Conservation (phyloP, 371 early-diverging fungal genomes). For the Choanephora cucurbitarum region DNA sequence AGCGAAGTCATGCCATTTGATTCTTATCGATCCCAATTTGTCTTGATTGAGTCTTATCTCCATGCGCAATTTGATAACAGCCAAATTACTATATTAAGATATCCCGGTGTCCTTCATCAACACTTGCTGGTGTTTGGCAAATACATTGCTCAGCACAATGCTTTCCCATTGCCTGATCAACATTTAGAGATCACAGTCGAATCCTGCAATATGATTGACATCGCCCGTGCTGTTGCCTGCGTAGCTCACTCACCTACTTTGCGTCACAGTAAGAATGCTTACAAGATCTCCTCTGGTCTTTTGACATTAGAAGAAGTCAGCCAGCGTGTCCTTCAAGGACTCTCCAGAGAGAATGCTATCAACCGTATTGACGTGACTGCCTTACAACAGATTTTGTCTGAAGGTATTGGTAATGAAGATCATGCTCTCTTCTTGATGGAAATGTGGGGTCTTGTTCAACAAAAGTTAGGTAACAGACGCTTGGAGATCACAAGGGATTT, state of each 20-base stretch:
- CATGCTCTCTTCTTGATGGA: slow-evolving; percentile 49
- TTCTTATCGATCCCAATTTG: slow-evolving; percentile 48
- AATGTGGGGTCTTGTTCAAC: slow-evolving; percentile 52
- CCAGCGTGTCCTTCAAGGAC: slow-evolving; percentile 38
- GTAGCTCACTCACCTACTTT: slow-evolving; percentile 46
- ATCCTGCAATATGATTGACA: slow-evolving; percentile 48
- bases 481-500: slow-evolving; percentile 54
- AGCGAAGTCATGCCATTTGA: neutral
- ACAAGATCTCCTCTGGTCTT: slow-evolving; percentile 46
- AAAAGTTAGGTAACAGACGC: slow-evolving; percentile 32
- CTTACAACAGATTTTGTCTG: slow-evolving; percentile 35
- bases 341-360: slow-evolving; percentile 36
- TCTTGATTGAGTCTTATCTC: slow-evolving; percentile 43
- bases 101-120: slow-evolving; percentile 53
- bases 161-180: slow-evolving; percentile 43
- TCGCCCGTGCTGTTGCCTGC: slow-evolving; percentile 47
- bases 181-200: slow-evolving; percentile 48
- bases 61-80: slow-evolving; percentile 36
- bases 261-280: slow-evolving; percentile 41
- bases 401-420: slow-evolving; percentile 48
- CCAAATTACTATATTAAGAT: slow-evolving; percentile 45
- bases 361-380: slow-evolving; percentile 36
- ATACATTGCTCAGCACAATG: slow-evolving; percentile 49
- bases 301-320: slow-evolving; percentile 50
- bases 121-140: slow-evolving; percentile 50